A percentile compares a stretch with the other conserved stretches of the same genome.
Evolutionary conservation across 768 basidiomycete genomes (phyloP).

Genomic region (Imleria badia): DNA sequence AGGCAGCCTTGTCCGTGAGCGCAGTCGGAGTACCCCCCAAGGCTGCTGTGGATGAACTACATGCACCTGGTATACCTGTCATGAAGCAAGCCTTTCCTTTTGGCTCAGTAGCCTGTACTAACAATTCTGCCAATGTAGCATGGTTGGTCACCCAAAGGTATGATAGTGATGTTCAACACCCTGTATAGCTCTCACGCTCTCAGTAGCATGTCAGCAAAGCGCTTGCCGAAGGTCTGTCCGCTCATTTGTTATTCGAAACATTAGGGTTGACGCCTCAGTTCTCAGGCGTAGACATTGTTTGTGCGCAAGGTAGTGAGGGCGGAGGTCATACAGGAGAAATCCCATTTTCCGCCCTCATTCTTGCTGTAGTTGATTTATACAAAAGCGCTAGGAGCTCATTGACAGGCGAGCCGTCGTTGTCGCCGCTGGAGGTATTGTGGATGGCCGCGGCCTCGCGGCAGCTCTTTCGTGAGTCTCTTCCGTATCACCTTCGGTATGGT

Average conservation of each 20-base stretch:
- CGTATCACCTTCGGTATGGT: not conserved
- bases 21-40: conserved; percentile 85
- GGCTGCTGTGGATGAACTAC: conserved; percentile 77
- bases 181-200: not conserved
- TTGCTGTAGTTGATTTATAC: conserved; percentile 79
- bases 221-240: conserved; percentile 57
- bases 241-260: not conserved
- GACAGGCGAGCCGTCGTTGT: conserved; percentile 75
- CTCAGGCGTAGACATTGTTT: conserved; percentile 84
- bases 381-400: conserved; percentile 67
- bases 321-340: conserved; percentile 88
- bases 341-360: conserved; percentile 78
- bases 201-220: conserved; percentile 70
- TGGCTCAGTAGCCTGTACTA: not conserved
- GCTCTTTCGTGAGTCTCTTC: conserved; percentile 53
- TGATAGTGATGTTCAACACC: not conserved
- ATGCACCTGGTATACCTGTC: conserved; percentile 72
- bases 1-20: conserved; percentile 77
- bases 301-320: conserved; percentile 85
- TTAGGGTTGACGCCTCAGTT: not conserved
- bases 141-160: conserved; percentile 86
- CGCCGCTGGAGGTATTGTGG: conserved; percentile 82
- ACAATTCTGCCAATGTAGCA: conserved; percentile 40
- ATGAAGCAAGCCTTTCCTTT: conserved; percentile 66
- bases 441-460: conserved; percentile 79